A percentile compares a stretch with the other conserved stretches of the same genome.
phyloP scores from a whole-genome alignment of 306 rosid species.

The Hippophae gyantsensis region DNA sequence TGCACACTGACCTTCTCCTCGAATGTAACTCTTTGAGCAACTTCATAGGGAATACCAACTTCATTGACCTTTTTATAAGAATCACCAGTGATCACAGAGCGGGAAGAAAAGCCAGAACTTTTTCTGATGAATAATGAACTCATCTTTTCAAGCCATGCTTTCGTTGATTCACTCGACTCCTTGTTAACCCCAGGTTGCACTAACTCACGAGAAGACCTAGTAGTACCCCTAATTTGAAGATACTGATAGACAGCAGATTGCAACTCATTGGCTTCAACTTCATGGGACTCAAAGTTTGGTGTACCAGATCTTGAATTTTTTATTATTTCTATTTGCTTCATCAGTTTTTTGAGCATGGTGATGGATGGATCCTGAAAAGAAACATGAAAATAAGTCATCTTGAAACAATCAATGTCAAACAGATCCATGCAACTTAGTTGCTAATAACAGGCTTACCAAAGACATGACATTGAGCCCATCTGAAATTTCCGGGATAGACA shows the following conservation, averaged over 20 bases:
- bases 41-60: slow-evolving; percentile 75
- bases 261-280: slow-evolving; percentile 74
- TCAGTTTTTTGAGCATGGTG: slow-evolving; percentile 64
- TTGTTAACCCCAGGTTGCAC: slow-evolving; percentile 63
- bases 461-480: slow-evolving; percentile 88
- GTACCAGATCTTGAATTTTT: slow-evolving; percentile 70
- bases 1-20: slow-evolving; percentile 77
- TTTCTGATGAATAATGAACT: slow-evolving; percentile 76
- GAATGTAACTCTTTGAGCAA: slow-evolving; percentile 75
- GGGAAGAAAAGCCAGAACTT: slow-evolving; percentile 96
- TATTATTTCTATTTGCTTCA: slow-evolving; percentile 59
- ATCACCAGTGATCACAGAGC: slow-evolving; percentile 94
- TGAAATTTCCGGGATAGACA: slow-evolving; percentile 88
- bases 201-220: slow-evolving; percentile 55
- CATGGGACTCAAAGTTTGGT: slow-evolving; percentile 77
- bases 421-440: slow-evolving; percentile 13
- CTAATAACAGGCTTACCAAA: slow-evolving; percentile 43
- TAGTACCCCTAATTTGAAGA: slow-evolving; percentile 74
- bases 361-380: slow-evolving; percentile 73
- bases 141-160: slow-evolving; percentile 94
- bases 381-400: not conserved
- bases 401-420: not conserved
- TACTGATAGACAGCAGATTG: slow-evolving; percentile 61
- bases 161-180: slow-evolving; percentile 54
- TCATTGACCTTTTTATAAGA: slow-evolving; percentile 71